Evolutionary conservation across 1,284 basidiomycete genomes (phyloP).

Genomic region (Apiotrichum gracile): DNA sequence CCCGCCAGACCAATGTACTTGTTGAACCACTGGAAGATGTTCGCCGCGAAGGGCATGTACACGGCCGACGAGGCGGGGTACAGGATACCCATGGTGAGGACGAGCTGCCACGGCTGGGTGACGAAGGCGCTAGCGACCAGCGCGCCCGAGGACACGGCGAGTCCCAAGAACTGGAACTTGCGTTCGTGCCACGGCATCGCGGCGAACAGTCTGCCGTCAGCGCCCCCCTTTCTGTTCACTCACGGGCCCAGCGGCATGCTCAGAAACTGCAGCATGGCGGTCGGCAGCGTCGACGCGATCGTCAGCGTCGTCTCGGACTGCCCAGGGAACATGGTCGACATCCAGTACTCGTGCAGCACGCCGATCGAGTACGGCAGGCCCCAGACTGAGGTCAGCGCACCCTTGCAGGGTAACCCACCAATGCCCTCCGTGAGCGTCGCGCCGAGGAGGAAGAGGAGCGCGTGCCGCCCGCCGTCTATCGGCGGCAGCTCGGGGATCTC

Average conservation of each 20-base stretch:
- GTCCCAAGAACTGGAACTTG: slow-evolving; percentile 25
- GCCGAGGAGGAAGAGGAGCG: slow-evolving; percentile 41
- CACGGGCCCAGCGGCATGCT: slow-evolving; percentile 33
- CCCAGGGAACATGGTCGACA: slow-evolving; percentile 28
- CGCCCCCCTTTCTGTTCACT: slow-evolving; percentile 11
- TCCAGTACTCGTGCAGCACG: slow-evolving; percentile 44
- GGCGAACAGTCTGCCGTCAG: slow-evolving; percentile 23
- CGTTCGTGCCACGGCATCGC: slow-evolving; percentile 27
- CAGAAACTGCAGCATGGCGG: slow-evolving; percentile 40
- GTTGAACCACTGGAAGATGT: slow-evolving; percentile 45
- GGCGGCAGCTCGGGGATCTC: slow-evolving; percentile 25
- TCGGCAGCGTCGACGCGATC: slow-evolving; percentile 43
- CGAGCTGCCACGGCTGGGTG: slow-evolving; percentile 41
- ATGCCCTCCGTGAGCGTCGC: slow-evolving; percentile 15
- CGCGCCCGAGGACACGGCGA: slow-evolving; percentile 21
- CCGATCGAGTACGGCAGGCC: slow-evolving; percentile 43
- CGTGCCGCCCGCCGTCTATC: slow-evolving; percentile 37
- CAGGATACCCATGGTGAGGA: slow-evolving; percentile 38
- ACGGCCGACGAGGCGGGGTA: slow-evolving; percentile 30
- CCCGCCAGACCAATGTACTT: slow-evolving; percentile 37
- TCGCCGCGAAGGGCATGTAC: slow-evolving; percentile 42
- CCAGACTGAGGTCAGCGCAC: too few relatives aligned
- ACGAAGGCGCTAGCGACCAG: slow-evolving; percentile 38
- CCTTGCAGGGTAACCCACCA: too few relatives aligned
- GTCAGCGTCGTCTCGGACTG: slow-evolving; percentile 28